Evolutionary conservation across 2,329 filamentous ascomycete species (phyloP), one percentile per base, ranked within the genome.

Genomic region (Claviceps africana): DNA sequence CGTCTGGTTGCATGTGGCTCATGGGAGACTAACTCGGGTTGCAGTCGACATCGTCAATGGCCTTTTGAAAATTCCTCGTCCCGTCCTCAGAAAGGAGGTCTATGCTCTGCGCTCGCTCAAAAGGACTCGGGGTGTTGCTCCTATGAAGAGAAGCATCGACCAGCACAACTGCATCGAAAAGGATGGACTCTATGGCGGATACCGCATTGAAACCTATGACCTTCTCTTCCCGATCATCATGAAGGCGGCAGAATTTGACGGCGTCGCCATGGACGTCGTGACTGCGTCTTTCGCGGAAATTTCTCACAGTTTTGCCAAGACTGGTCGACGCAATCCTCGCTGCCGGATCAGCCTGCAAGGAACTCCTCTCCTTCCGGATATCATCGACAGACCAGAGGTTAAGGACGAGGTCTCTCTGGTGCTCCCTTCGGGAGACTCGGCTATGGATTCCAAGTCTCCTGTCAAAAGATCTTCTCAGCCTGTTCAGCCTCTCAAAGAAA

Each of bases 381-480:
- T 66, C 47, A 51, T 52, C 5, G 64, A 67, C n/a, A 45, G 48
- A n/a, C 53, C 58, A 1, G 65, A 67, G 31, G 61, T 62, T 22
- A 59, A 60, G 28, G 63, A 60, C 37, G 55, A 62, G 8, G 55
- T 57, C 25, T 51, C 58, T 8, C 48, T 61, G 30, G 56, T 60
- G 35, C 56, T 55, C 19, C 57, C 58, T 17, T 60, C 59, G 2
- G 51, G 54, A 6, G 43, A 56, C 51, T 57, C 57, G 48, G 53
- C 35, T 22, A 8, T 25, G 28, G 49, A 46, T 22, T 13, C 60
- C 1, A 59, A 64, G 44, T 68, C 65, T 5, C 66, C 66, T 1
- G 60, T 58, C 21, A 68, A 67, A 59, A 59, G 59, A 39, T 53
- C 59, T 30, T 55, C 60, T 25, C 57, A 58, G n/a, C 59, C 62